Evolutionary conservation across 768 basidiomycete genomes (phyloP).

Genomic region (Hygrophoropsis aurantiaca): DNA sequence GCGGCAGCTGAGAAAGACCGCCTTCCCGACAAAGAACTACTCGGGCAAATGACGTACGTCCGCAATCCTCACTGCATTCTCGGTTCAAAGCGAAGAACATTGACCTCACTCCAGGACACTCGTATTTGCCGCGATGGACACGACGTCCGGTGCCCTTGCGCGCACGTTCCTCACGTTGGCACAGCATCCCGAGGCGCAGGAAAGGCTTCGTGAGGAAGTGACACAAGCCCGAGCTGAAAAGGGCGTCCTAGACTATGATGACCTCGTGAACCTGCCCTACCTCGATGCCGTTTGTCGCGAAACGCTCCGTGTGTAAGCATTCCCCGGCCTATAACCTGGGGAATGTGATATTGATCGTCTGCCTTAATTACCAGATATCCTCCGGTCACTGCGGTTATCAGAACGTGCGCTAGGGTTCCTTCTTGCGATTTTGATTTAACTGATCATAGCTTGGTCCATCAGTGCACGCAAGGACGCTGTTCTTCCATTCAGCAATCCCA

Average conservation of each 20-base stretch:
- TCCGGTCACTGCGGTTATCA: constrained; percentile 12
- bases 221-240: constrained; percentile 10
- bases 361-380: constrained; percentile 19
- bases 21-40: constrained; percentile 21
- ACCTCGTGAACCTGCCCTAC: constrained; percentile 36
- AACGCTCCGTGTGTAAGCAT: constrained; percentile 24
- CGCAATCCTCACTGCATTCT: background rate
- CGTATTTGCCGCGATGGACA: constrained; percentile 16
- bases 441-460: background rate
- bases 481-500: constrained; percentile 41
- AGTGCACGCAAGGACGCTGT: constrained; percentile 38
- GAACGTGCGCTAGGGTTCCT: constrained; percentile 11
- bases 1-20: constrained; percentile 14
- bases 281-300: constrained; percentile 40
- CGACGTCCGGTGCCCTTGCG: constrained; percentile 17
- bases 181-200: constrained; percentile 4
- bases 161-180: constrained; percentile 23
- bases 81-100: background rate
- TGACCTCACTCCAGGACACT: constrained; percentile 14
- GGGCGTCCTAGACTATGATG: constrained; percentile 27
- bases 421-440: background rate
- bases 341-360: background rate
- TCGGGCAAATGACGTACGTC: constrained; percentile 27
- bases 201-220: constrained; percentile 3
- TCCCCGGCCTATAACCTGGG: background rate